phyloP scores from a whole-genome alignment of 2,329 filamentous ascomycete genomes.

The Parafenestella ontariensis region DNA sequence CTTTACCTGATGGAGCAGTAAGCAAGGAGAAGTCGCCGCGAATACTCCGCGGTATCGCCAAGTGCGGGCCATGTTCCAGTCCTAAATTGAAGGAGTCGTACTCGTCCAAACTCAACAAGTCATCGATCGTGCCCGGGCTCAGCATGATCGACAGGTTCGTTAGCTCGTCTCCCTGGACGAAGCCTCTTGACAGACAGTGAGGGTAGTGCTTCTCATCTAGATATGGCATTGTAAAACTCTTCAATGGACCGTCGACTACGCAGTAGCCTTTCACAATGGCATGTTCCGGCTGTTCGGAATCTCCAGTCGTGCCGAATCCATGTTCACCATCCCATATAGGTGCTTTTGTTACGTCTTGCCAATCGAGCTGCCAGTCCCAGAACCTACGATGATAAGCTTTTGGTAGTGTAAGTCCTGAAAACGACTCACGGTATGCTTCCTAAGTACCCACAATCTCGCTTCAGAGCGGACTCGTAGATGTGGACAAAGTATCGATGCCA shows the following conservation, averaged over 20 bases:
- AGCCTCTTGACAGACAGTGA: constrained; percentile 38
- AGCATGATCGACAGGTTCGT: neutral
- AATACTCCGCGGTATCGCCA: constrained; percentile 30
- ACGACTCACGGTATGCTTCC: constrained; percentile 8
- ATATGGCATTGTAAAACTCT: constrained; percentile 22
- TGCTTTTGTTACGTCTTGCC: constrained; percentile 26
- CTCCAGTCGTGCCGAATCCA: constrained; percentile 45
- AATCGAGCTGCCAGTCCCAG: constrained; percentile 50
- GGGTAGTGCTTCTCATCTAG: constrained; percentile 7
- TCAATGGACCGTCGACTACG: constrained; percentile 33
- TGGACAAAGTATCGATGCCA: constrained; percentile 49
- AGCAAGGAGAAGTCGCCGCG: constrained; percentile 36
- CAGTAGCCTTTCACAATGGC: constrained; percentile 21
- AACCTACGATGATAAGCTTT: constrained; percentile 21
- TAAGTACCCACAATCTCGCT: constrained; percentile 30
- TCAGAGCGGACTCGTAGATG: constrained; percentile 38
- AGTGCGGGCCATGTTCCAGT: constrained; percentile 38
- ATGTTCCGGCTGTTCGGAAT: neutral
- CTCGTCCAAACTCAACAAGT: neutral
- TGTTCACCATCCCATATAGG: constrained; percentile 25
- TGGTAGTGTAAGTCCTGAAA: neutral
- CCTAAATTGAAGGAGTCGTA: constrained; percentile 17
- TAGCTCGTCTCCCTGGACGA: constrained; percentile 13
- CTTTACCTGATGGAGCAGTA: constrained; percentile 35
- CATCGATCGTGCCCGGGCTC: neutral